These are phyloP conservation scores for Pichia cactophila DNA, from an alignment of 1,139 yeast species.

Conservation along the genomic window DNA sequence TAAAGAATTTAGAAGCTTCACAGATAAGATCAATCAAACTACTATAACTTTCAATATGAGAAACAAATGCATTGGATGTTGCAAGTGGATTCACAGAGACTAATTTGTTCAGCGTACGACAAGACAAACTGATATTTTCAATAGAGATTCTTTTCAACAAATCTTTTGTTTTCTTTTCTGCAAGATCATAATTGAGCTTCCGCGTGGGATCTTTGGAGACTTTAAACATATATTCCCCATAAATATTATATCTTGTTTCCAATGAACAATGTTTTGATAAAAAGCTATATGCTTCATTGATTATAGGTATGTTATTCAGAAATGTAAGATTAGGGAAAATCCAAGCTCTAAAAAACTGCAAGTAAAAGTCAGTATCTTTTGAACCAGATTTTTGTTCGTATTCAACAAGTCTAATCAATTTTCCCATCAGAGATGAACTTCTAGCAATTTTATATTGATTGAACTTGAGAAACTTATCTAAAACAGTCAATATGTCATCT, in stretches of 20 bases:
- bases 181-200: slow-evolving; percentile 56
- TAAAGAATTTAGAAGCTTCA: slow-evolving; percentile 73
- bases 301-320: slow-evolving; percentile 52
- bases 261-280: slow-evolving; percentile 43
- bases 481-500: slow-evolving; percentile 39
- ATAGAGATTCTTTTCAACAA: slow-evolving; percentile 80
- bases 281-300: slow-evolving; percentile 53
- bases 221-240: slow-evolving; percentile 69
- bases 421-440: slow-evolving; percentile 42
- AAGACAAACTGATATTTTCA: slow-evolving; percentile 51
- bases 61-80: slow-evolving; percentile 53
- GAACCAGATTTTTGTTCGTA: slow-evolving; percentile 23
- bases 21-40: slow-evolving; percentile 75
- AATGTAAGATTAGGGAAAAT: slow-evolving; percentile 64
- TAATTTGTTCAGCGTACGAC: slow-evolving; percentile 67
- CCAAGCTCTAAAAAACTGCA: slow-evolving; percentile 55
- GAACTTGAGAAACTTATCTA: slow-evolving; percentile 46
- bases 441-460: slow-evolving; percentile 52
- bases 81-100: slow-evolving; percentile 86
- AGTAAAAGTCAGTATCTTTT: slow-evolving; percentile 39
- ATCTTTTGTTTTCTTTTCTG: slow-evolving; percentile 79
- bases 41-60: slow-evolving; percentile 86
- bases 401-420: slow-evolving; percentile 53
- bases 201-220: slow-evolving; percentile 50
- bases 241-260: slow-evolving; percentile 67